Conservation (phyloP, 2,329 filamentous ascomycete genomes). For the Clonostachys chloroleuca region DNA sequence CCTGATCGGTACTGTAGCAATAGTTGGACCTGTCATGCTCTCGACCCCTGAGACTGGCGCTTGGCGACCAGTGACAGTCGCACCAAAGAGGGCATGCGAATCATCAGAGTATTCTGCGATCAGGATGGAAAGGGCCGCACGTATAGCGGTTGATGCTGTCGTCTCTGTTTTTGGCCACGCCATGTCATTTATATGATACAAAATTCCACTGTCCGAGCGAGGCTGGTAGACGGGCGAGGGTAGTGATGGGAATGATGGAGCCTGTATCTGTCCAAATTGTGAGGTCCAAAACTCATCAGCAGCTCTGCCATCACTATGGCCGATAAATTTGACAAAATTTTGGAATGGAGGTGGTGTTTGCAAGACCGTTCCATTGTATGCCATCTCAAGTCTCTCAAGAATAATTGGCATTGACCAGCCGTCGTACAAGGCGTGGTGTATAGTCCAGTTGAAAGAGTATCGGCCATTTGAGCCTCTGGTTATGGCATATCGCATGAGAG, state of each 20-base stretch:
- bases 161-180: not conserved
- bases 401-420: slow-evolving; percentile 11
- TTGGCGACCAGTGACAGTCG: slow-evolving; percentile 12
- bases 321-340: slow-evolving; percentile 28
- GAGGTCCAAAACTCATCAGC: slow-evolving; percentile 28
- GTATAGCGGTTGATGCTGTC: slow-evolving; percentile 9
- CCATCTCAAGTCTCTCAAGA: slow-evolving; percentile 6
- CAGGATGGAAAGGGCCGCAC: slow-evolving; percentile 8
- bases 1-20: slow-evolving; percentile 15
- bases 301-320: not conserved
- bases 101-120: not conserved
- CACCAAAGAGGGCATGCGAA: slow-evolving; percentile 17
- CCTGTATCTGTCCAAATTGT: not conserved
- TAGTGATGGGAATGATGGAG: slow-evolving; percentile 2
- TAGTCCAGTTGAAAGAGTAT: slow-evolving; percentile 6
- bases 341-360: slow-evolving; percentile 21
- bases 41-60: slow-evolving; percentile 12
- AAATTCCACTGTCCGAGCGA: no score
- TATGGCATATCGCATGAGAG: slow-evolving; percentile 1
- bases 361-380: slow-evolving; percentile 4
- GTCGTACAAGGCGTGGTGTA: slow-evolving; percentile 13
- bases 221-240: not conserved
- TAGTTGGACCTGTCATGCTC: slow-evolving; percentile 13
- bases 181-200: no score
- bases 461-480: slow-evolving; percentile 1